Conservation (phyloP, 257 asterid species). For the Nicotiana knightiana region DNA sequence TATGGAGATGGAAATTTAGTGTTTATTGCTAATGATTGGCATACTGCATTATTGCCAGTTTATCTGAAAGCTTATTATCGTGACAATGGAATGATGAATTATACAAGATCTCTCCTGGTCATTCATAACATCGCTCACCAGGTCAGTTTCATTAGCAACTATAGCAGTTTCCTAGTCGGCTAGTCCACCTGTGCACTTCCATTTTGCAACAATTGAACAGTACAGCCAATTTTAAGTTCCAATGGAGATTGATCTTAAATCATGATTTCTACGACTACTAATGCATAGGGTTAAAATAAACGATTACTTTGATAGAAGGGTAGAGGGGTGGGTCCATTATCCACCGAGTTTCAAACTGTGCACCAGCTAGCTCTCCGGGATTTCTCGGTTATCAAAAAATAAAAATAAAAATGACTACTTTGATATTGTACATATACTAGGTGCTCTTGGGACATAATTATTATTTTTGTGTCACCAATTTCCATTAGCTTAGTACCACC, state of each 20-base stretch:
- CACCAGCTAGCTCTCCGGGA: neutral
- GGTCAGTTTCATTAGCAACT: constrained; percentile 37
- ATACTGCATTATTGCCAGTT: constrained; percentile 89
- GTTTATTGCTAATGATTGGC: constrained; percentile 98
- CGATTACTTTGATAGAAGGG: neutral
- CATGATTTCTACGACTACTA: neutral
- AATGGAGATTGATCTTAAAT: neutral
- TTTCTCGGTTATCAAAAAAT: neutral
- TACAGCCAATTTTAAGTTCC: neutral
- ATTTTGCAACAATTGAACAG: neutral
- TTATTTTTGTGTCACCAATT: neutral
- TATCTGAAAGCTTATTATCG: constrained; percentile 93
- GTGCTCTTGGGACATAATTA: neutral
- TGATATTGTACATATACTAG: neutral
- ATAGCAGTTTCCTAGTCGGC: neutral
- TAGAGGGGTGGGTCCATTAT: neutral
- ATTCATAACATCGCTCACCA: constrained; percentile 98
- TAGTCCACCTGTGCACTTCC: neutral
- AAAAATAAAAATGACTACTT: neutral
- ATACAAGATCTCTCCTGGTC: constrained; percentile 80
- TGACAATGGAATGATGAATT: constrained; percentile 82
- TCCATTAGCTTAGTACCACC: neutral
- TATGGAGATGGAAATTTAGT: constrained; percentile 95
- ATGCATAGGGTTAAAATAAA: neutral
- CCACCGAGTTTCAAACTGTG: neutral